Evolutionary conservation across 2,329 filamentous ascomycete species (phyloP), one percentile per base, ranked within the genome.

Genomic region (Zalaria obscura): DNA sequence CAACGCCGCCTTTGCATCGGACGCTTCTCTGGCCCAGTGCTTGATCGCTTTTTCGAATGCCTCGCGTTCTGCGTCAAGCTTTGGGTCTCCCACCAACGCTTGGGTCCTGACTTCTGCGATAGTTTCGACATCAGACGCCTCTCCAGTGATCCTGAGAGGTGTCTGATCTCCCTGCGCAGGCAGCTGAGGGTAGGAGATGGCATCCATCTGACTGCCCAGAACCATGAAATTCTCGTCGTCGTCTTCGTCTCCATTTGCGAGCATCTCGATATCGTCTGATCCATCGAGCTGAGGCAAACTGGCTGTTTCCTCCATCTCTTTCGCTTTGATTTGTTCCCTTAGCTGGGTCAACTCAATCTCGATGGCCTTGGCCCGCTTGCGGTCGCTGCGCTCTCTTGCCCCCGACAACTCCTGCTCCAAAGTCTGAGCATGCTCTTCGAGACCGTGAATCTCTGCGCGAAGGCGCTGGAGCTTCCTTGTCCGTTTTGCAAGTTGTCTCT

Each of bases 1-100:
- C 3, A 69, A 54, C 4, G 59, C 54, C 4, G 62, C 56, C 45
- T 61, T 58, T 4, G 61, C 58, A 11, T 64, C 56, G 32, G 61
- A 59, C 4, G 63, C 55, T 41, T 64, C 53, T 8, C 52, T 50
- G 37, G 51, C 56, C 37, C 67, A 52, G 5, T 55, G 52, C 29
- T 60, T 47, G 39, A 69, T 59, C 40, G 64, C 61, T 40, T 62
- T 55, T 37, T 67, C 59, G 27, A 60, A 60, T 27, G 48, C 42
- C 9, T 52, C 42, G 18, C 60, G 56, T 43, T 59, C 55, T n/a
- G 44, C 43, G 11, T 57, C 50, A 10, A 43, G 38, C 25, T 40
- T 50, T 11, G 43, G 45, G 4, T 47, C 32, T 7, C 43, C 33
- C 27, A 41, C 39, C 7, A 7, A n/a, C n/a, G 7, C 7, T 25